Evolutionary conservation across 2,329 filamentous ascomycete genomes (phyloP).

Genomic region (Colletotrichum trifolii): DNA sequence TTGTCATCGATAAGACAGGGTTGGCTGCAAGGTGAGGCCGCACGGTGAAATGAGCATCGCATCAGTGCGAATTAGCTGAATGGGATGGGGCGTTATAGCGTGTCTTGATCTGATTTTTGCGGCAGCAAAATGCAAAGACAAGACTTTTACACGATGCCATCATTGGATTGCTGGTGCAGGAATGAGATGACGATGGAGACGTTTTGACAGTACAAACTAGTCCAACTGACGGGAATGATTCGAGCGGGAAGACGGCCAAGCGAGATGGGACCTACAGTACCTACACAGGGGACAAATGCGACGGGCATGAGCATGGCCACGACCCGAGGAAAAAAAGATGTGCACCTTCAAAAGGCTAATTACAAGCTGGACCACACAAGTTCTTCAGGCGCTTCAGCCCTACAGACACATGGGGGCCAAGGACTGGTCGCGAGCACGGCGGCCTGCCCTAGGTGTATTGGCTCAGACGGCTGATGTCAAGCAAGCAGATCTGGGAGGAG

Average conservation of each 20-base stretch:
- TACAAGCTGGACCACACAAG: neutral
- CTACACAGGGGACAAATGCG: neutral
- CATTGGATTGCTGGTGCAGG: neutral
- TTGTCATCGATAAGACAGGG: constrained; percentile 10
- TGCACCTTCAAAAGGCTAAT: neutral
- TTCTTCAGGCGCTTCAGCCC: constrained; percentile 25
- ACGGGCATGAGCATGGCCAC: too few species aligned
- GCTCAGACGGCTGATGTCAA: constrained; percentile 15
- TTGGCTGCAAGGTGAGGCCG: constrained; percentile 14
- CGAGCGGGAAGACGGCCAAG: neutral
- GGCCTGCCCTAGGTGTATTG: constrained; percentile 8
- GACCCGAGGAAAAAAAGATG: too few species aligned
- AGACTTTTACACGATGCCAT: neutral
- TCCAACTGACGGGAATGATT: neutral
- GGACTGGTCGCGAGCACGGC: constrained; percentile 10
- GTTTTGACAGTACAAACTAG: neutral
- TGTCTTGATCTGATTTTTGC: constrained; percentile 25
- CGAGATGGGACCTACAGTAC: constrained; percentile 13
- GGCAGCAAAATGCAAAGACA: constrained; percentile 15
- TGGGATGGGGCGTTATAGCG: constrained; percentile 26
- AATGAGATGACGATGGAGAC: constrained; percentile 8
- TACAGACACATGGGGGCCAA: constrained; percentile 15
- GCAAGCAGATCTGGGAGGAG: neutral
- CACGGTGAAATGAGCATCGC: constrained; percentile 15
- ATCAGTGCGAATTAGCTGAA: constrained; percentile 3